Evolutionary conservation across 805 yeast genomes (phyloP).

Genomic region (Metschnikowia cerradonensis): DNA sequence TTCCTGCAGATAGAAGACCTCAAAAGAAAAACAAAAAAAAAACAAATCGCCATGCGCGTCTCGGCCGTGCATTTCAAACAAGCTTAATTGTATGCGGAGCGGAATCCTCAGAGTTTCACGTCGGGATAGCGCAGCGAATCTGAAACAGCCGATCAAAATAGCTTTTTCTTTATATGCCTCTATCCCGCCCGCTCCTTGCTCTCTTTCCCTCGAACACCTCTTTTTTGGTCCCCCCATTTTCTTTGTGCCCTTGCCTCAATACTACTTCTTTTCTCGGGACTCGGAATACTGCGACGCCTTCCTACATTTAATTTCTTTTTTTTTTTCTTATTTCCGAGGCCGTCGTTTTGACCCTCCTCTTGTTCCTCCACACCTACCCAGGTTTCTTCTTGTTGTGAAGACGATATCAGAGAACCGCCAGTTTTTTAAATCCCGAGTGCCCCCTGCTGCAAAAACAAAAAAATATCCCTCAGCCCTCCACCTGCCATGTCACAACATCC

Average conservation of each 20-base stretch:
- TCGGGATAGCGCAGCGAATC: not conserved
- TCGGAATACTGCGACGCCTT: not conserved
- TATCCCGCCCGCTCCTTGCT: not conserved
- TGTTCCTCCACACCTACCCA: not conserved
- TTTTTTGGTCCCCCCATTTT: not conserved
- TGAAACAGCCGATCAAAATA: slow-evolving; percentile 3
- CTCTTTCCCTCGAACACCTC: not conserved
- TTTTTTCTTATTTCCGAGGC: not conserved
- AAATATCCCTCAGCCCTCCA: too few species aligned
- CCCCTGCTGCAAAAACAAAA: not conserved
- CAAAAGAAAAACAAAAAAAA: not conserved
- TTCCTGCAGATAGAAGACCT: not conserved
- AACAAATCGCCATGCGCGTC: slow-evolving; percentile 2
- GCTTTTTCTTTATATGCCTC: not conserved
- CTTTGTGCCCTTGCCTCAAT: not conserved
- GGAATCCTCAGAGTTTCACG: slow-evolving; percentile 1
- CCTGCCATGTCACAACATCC: slow-evolving; percentile 15
- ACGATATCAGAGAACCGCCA: not conserved
- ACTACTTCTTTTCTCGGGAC: not conserved
- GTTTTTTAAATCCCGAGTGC: too few species aligned
- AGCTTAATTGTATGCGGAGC: slow-evolving; percentile 3
- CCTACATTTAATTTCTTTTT: not conserved
- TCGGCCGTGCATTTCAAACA: slow-evolving; percentile 3
- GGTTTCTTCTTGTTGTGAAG: not conserved
- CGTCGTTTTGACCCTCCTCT: not conserved